These are phyloP conservation scores for Bauhinia variegata DNA, from an alignment of 306 rosid species.

Conservation along the genomic window DNA sequence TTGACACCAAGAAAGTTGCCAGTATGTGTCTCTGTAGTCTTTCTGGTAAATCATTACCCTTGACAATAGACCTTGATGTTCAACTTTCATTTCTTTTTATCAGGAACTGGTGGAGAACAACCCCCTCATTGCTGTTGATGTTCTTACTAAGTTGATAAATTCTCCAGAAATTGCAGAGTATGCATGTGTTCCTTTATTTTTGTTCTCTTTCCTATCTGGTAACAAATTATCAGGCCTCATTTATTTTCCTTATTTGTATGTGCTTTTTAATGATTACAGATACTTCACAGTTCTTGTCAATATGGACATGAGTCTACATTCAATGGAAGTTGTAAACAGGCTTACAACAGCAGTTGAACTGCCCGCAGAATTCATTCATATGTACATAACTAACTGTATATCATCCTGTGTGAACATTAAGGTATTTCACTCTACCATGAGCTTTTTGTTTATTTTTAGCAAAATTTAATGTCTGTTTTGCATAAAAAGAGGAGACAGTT, in stretches of 20 bases:
- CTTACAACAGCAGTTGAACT: conserved; percentile 97
- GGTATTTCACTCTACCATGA: conserved; percentile 49
- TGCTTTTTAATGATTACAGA: conserved; percentile 61
- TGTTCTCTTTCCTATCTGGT: conserved; percentile 25
- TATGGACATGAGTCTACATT: conserved; percentile 99
- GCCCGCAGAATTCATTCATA: conserved; percentile 90
- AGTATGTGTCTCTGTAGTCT: conserved; percentile 51
- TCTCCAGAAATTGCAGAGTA: conserved; percentile 92
- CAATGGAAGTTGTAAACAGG: conserved; percentile 99
- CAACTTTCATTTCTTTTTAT: conserved; percentile 33
- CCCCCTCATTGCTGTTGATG: conserved; percentile 92
- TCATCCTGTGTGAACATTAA: conserved; percentile 95
- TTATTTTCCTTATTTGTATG: conserved; percentile 45
- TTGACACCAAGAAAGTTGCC: conserved; percentile 93
- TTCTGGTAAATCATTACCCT: conserved; percentile 23
- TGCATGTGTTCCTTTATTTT: conserved; percentile 35
- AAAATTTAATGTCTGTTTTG: conserved; percentile 8
- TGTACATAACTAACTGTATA: conserved; percentile 97
- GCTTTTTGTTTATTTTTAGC: conserved; percentile 31
- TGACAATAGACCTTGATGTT: conserved; percentile 25
- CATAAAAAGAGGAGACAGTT: not conserved
- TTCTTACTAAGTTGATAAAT: conserved; percentile 87
- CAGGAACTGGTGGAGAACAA: conserved; percentile 98
- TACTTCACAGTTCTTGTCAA: conserved; percentile 96
- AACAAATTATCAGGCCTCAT: conserved; percentile 26